Conservation (phyloP, 768 basidiomycete species). For the Cystofilobasidium ferigula region DNA sequence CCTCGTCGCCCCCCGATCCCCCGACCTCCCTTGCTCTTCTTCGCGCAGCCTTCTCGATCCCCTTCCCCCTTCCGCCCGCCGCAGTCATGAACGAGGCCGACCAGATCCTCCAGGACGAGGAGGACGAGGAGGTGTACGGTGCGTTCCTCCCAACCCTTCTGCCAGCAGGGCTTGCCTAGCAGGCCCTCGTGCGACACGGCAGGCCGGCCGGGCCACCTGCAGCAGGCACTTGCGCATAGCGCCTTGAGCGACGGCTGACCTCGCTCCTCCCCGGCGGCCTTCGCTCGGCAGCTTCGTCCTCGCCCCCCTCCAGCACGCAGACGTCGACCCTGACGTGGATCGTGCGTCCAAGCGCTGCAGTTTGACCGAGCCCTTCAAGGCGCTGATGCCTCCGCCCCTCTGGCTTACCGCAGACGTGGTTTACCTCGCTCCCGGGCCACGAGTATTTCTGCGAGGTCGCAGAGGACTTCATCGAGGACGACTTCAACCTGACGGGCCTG, state of each 20-base stretch:
- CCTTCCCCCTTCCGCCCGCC: neutral
- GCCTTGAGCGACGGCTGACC: too few relatives aligned
- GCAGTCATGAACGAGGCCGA: neutral
- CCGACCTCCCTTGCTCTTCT: neutral
- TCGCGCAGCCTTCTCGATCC: too few relatives aligned
- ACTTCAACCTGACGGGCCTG: slow-evolving; percentile 95
- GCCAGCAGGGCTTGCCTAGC: too few relatives aligned
- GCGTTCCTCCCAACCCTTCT: neutral
- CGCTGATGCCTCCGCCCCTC: neutral
- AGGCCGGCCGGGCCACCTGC: too few relatives aligned
- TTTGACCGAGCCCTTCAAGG: neutral
- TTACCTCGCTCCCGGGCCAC: slow-evolving; percentile 42
- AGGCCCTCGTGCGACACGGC: too few relatives aligned
- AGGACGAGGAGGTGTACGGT: neutral
- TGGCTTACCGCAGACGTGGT: slow-evolving; percentile 21
- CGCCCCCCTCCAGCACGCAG: slow-evolving; percentile 22
- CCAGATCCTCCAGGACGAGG: neutral
- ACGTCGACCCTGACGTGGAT: slow-evolving; percentile 25
- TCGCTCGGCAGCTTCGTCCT: slow-evolving; percentile 19
- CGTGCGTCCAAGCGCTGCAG: slow-evolving; percentile 10
- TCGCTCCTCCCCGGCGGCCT: too few relatives aligned
- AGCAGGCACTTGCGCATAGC: too few relatives aligned
- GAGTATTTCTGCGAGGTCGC: slow-evolving; percentile 98
- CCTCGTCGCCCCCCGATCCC: too few relatives aligned
- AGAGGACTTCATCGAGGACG: slow-evolving; percentile 98